These are phyloP conservation scores for Fusarium agapanthi DNA, from an alignment of 2,329 filamentous ascomycete species.

Conservation along the genomic window DNA sequence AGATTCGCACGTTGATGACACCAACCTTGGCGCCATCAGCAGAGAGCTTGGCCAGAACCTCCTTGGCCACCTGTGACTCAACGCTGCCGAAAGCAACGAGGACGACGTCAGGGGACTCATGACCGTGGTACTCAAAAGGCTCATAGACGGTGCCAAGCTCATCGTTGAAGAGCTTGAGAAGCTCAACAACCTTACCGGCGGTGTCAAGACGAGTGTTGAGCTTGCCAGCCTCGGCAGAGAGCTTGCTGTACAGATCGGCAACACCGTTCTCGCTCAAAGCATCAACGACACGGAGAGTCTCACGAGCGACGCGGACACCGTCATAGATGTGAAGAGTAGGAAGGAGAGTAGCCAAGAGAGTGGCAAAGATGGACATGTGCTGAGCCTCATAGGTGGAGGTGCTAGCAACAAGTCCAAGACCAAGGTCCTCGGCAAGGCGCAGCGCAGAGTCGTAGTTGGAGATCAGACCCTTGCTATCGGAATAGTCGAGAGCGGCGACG, in stretches of 20 bases:
- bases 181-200: constrained; percentile 75
- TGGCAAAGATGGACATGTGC: constrained; percentile 93
- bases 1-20: constrained; percentile 89
- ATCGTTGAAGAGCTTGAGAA: constrained; percentile 81
- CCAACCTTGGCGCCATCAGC: constrained; percentile 81
- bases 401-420: constrained; percentile 85
- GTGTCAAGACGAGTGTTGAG: constrained; percentile 75
- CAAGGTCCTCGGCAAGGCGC: constrained; percentile 86
- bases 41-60: constrained; percentile 78
- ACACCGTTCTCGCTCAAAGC: constrained; percentile 78
- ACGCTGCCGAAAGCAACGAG: constrained; percentile 93
- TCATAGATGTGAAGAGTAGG: constrained; percentile 92
- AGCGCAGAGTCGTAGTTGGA: constrained; percentile 87
- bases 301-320: constrained; percentile 81
- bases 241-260: constrained; percentile 72
- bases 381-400: constrained; percentile 90
- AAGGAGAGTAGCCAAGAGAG: constrained; percentile 77
- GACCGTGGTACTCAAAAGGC: constrained; percentile 93
- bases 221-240: constrained; percentile 68
- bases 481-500: constrained; percentile 90
- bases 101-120: constrained; percentile 80
- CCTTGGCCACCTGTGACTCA: constrained; percentile 85
- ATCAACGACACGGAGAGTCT: constrained; percentile 84
- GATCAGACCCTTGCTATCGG: constrained; percentile 73
- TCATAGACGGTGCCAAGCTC: constrained; percentile 94